A percentile compares a stretch with the other conserved stretches of the same genome.
Conservation (phyloP, 345 rosid genomes). For the Ceriops zippeliana region DNA sequence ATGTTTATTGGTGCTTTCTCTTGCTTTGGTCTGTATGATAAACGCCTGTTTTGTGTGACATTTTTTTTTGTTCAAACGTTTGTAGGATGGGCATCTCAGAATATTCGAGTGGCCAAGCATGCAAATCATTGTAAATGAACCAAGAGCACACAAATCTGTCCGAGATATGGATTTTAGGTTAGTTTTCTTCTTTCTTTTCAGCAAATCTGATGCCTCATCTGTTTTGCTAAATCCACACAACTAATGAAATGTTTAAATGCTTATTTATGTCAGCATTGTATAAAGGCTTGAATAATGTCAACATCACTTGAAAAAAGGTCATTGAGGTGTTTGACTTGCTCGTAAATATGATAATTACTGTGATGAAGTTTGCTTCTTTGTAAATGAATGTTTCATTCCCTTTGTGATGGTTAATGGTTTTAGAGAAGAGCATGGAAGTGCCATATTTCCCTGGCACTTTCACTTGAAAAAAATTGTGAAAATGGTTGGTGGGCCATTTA, state of each 20-base stretch:
- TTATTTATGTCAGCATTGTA: no score
- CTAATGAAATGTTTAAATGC: no score
- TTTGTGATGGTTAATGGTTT: not conserved
- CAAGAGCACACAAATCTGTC: slow-evolving; percentile 76
- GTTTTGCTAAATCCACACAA: no score
- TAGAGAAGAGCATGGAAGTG: not conserved
- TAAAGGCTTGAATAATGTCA: no score
- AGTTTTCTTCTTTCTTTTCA: not conserved
- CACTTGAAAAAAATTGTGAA: not conserved
- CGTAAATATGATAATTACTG: no score
- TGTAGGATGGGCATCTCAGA: slow-evolving; percentile 87
- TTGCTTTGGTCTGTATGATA: not conserved
- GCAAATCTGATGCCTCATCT: not conserved
- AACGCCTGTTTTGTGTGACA: not conserved
- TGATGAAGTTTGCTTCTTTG: not conserved
- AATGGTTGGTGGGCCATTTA: not conserved
- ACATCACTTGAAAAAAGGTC: no score
- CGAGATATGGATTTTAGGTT: slow-evolving; percentile 89
- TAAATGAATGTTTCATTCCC: not conserved
- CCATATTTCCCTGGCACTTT: not conserved
- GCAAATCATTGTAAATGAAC: slow-evolving; percentile 63
- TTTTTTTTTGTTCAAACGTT: slow-evolving; percentile 15
- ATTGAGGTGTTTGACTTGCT: no score
- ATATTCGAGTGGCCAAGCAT: slow-evolving; percentile 86
- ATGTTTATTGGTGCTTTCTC: not conserved